Percentiles rank a stretch among this genome's conserved stretches.
Conservation (phyloP, 345 rosid species). For the Angophora floribunda region DNA sequence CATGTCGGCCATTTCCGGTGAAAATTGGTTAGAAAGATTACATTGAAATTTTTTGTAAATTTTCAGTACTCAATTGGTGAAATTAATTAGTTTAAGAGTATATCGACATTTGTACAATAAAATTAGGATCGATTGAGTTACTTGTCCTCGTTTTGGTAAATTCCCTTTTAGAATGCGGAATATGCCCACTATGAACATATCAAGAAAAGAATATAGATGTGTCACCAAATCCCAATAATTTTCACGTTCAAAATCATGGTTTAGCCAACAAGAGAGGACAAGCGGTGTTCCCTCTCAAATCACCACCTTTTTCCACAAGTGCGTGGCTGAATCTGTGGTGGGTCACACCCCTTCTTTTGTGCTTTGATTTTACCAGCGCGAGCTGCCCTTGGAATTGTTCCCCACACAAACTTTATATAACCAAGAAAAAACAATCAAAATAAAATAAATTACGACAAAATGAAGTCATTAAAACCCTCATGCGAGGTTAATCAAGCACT, state of each 20-base stretch:
- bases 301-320: not conserved
- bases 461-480: not conserved
- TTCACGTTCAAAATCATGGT: not conserved
- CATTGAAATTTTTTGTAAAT: not conserved
- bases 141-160: not conserved
- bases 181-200: not conserved
- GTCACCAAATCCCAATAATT: not conserved
- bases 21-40: not conserved
- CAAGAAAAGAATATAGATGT: not conserved
- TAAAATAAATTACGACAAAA: not conserved
- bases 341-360: not conserved
- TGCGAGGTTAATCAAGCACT: not conserved
- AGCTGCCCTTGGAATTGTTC: not conserved
- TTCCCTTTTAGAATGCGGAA: not conserved
- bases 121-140: not conserved
- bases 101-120: not conserved
- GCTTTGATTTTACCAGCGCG: not conserved
- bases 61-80: not conserved
- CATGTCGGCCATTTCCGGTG: fast-evolving
- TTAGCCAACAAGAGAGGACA: not conserved
- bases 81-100: not conserved
- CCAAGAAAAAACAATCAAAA: not conserved
- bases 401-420: not conserved
- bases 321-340: not conserved
- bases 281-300: not conserved